Percentiles rank a stretch among this genome's conserved stretches.
phyloP scores from a whole-genome alignment of 352 stramenopile genomes.

The Saprolegnia parasitica region DNA sequence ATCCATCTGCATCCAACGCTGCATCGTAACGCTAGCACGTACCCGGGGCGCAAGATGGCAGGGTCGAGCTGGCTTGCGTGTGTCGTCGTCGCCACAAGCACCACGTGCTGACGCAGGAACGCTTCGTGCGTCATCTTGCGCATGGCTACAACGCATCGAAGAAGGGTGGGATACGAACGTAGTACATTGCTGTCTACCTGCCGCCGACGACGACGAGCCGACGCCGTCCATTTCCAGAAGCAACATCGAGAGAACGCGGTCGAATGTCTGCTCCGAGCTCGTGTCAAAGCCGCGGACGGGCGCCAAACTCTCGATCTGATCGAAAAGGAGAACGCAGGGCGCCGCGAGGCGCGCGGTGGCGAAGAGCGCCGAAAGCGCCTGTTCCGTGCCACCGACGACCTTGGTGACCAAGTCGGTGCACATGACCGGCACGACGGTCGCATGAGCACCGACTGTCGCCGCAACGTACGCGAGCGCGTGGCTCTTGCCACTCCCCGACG shows the following conservation, averaged over 20 bases:
- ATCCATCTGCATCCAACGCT: neutral
- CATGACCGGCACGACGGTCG: constrained; percentile 82
- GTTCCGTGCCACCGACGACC: constrained; percentile 87
- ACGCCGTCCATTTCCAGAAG: constrained; percentile 91
- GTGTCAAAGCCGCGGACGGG: constrained; percentile 85
- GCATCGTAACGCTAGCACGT: constrained; percentile 21
- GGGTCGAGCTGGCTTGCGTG: constrained; percentile 72
- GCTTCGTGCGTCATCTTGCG: constrained; percentile 32
- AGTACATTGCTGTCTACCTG: constrained; percentile 26
- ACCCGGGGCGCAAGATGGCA: constrained; percentile 82
- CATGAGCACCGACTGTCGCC: constrained; percentile 54
- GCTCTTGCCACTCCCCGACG: constrained; percentile 98
- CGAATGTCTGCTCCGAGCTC: constrained; percentile 89
- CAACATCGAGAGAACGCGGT: constrained; percentile 87
- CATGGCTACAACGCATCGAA: neutral
- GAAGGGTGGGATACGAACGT: neutral
- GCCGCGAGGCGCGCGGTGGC: constrained; percentile 74
- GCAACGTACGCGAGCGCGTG: constrained; percentile 81
- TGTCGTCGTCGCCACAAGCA: constrained; percentile 79
- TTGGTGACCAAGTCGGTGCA: constrained; percentile 88
- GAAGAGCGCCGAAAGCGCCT: constrained; percentile 83
- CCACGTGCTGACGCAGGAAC: constrained; percentile 78
- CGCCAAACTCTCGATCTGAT: constrained; percentile 89
- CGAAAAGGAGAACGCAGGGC: constrained; percentile 89
- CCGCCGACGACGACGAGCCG: constrained; percentile 38